These are phyloP conservation scores for Aspergillus ochraceoroseus DNA, from an alignment of 2,329 filamentous ascomycete genomes.

Conservation along the genomic window DNA sequence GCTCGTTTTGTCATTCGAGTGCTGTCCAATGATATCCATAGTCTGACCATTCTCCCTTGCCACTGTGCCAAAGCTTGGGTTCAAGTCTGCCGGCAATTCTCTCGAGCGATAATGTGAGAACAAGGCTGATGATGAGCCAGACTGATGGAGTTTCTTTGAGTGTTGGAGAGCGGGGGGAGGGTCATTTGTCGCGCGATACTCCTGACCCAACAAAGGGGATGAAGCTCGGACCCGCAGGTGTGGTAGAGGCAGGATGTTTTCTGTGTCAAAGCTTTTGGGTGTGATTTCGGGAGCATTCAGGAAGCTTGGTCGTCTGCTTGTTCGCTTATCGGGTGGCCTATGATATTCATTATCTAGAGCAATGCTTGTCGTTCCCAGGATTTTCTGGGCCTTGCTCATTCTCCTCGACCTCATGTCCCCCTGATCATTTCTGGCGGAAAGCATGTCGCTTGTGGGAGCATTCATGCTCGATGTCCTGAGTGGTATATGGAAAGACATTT, in stretches of 20 bases:
- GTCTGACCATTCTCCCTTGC: slow-evolving; percentile 6
- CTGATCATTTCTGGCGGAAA: slow-evolving; percentile 12
- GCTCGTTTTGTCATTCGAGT: slow-evolving; percentile 20
- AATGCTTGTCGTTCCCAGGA: slow-evolving; percentile 30
- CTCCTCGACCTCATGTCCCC: slow-evolving; percentile 21
- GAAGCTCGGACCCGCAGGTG: slow-evolving; percentile 43
- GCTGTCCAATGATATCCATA: slow-evolving; percentile 12
- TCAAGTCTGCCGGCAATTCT: slow-evolving; percentile 36
- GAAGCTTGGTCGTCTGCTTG: slow-evolving; percentile 35
- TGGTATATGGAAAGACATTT: slow-evolving; percentile 17
- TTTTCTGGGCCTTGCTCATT: slow-evolving; percentile 32
- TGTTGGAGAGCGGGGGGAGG: slow-evolving; percentile 30
- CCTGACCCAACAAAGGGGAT: slow-evolving; percentile 44
- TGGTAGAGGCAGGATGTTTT: slow-evolving; percentile 22
- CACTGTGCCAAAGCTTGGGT: slow-evolving; percentile 24
- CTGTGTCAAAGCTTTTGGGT: slow-evolving; percentile 21
- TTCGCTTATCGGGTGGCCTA: slow-evolving; percentile 23
- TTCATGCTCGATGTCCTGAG: slow-evolving; percentile 20
- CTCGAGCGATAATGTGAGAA: slow-evolving; percentile 47
- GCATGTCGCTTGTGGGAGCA: slow-evolving; percentile 12
- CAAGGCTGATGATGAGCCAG: slow-evolving; percentile 45
- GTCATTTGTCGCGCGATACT: slow-evolving; percentile 29
- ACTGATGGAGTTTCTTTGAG: slow-evolving; percentile 37
- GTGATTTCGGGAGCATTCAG: slow-evolving; percentile 41
- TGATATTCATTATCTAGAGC: slow-evolving; percentile 23